Base-by-base conservation (phyloP, 768 basidiomycete genomes). In the Serendipita sp. region DNA sequence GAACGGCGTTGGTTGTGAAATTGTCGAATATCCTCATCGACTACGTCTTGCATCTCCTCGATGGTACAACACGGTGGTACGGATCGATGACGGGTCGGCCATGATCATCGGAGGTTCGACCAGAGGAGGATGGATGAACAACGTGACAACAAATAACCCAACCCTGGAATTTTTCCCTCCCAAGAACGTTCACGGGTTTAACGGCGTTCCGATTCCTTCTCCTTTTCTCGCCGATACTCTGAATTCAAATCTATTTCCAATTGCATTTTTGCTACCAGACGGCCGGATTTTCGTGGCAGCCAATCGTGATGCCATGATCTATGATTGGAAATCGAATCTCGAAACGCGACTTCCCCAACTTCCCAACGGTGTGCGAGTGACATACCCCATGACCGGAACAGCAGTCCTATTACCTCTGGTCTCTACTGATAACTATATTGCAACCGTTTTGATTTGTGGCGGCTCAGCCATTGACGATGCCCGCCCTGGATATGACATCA, bases 81-180 rank as follows among this genome's bases (percentile, higher is more conserved):
- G 86, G 45, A 76, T 90, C 64, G 71, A 75, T 3, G 88, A 89
- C 65, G 88, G 88, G n/a, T 87, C 86, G 67, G 85, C 81, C 0
- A 86, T 89, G 80, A 85, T 91, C 48, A 78, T 91, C 44, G 88
- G 88, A 0, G 89, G 89, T 16, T 86, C 88, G 5, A 82, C 78
- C 66, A 86, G 82, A 70, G 88, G 88, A 5, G 89, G 88, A 9
- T 90, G 88, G 87, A 89, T 89, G 65, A 90, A 90, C 70, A 90
- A 90, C 62, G 78, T 75, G 26, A 87, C 86, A 2, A 80, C 81
- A 64, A 87, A 89, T 74, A 90, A 90, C 69, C 88, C 88, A 2
- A 89, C 86, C 0, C 72, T 87, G 65, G 87, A 90, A 71, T 92
- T 81, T 72, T 93, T 78, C 70, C 90, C 90, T 31, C 85, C 90